Percentiles rank a stretch among this genome's conserved stretches.
Evolutionary conservation across 1,284 basidiomycete genomes (phyloP).

Genomic region (Meira nashicola): DNA sequence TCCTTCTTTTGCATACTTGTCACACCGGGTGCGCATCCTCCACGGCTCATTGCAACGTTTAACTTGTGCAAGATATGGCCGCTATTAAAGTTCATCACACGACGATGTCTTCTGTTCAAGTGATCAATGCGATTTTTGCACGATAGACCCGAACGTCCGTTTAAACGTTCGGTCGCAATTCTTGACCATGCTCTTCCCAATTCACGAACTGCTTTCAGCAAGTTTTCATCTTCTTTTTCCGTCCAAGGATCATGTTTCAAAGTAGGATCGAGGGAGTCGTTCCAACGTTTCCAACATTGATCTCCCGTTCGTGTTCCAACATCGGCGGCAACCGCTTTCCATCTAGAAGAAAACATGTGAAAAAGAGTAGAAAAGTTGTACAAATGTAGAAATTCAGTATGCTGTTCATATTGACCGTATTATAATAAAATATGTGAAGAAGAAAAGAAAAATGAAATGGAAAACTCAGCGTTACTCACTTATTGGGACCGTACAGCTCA

Average conservation of each 20-base stretch:
- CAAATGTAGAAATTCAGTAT: too few species aligned
- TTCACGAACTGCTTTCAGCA: background rate
- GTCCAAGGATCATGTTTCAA: conserved; percentile 9
- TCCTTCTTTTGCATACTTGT: too few species aligned
- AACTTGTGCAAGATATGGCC: background rate
- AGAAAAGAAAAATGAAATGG: background rate
- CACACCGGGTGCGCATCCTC: background rate
- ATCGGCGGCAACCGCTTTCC: conserved; percentile 5
- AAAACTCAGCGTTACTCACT: background rate
- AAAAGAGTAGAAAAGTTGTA: too few species aligned
- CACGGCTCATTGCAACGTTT: background rate
- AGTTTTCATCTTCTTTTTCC: conserved; percentile 2
- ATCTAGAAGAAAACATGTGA: background rate
- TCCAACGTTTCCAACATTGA: conserved; percentile 13
- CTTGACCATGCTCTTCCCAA: conserved; percentile 6
- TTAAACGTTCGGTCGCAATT: conserved; percentile 1
- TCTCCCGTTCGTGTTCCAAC: conserved; percentile 8
- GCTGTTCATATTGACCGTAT: too few species aligned
- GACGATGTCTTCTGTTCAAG: background rate
- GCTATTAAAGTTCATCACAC: conserved; percentile 1
- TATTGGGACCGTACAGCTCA: conserved; percentile 2
- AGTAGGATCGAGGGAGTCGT: conserved; percentile 7
- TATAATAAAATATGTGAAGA: background rate
- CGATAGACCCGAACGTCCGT: background rate
- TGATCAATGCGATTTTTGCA: conserved; percentile 10